These are phyloP conservation scores for Microcera coccophila DNA, from an alignment of 2,329 filamentous ascomycete genomes.

Conservation along the genomic window DNA sequence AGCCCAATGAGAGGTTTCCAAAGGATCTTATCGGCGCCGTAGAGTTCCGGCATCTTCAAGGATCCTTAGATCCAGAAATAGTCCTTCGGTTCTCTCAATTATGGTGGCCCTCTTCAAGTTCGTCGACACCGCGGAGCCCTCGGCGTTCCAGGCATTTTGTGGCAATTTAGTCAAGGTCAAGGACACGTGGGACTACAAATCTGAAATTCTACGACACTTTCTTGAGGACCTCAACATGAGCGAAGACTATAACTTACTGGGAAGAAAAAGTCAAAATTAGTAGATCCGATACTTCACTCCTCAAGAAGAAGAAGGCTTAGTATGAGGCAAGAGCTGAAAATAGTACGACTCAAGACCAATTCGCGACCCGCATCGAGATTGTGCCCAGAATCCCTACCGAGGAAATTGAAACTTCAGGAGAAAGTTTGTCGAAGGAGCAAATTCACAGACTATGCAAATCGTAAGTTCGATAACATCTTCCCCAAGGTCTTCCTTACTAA, in stretches of 20 bases:
- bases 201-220: constrained; percentile 6
- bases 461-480: constrained; percentile 47
- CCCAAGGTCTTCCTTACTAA: background rate
- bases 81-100: constrained; percentile 18
- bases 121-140: constrained; percentile 12
- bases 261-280: background rate
- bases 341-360: no score
- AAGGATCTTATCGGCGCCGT: constrained; percentile 6
- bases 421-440: background rate
- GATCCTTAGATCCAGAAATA: constrained; percentile 16
- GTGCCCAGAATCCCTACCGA: background rate
- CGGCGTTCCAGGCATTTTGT: constrained; percentile 9
- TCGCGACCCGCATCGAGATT: background rate
- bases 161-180: constrained; percentile 1
- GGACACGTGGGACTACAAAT: constrained; percentile 1
- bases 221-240: constrained; percentile 10
- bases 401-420: background rate
- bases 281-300: background rate
- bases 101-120: constrained; percentile 19
- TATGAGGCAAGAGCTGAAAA: background rate
- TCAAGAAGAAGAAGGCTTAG: background rate
- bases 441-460: constrained; percentile 14
- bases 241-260: constrained; percentile 15
- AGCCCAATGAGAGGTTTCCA: background rate
- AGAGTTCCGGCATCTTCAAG: constrained; percentile 20